Base-by-base conservation (phyloP, 2,329 filamentous ascomycete species). In the Diaporthe australafricana region DNA sequence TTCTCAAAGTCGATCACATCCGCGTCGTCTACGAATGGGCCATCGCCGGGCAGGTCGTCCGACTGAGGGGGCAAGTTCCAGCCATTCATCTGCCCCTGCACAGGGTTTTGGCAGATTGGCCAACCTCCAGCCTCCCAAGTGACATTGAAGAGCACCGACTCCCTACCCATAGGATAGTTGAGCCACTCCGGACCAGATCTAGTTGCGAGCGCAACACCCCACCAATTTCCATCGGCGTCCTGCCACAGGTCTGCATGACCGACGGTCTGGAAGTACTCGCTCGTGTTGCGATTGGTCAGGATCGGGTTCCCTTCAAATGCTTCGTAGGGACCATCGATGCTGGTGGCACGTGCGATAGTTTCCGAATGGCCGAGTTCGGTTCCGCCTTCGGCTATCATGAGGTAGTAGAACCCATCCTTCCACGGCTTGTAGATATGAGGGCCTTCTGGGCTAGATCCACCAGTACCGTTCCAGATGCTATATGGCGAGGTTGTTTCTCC, bases 111-210 rank as follows among this genome's bases (percentile, higher is more conserved):
- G 68, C 85, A 74, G 65, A 84, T 52, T 0, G 88, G 88, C 85
- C 87, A 90, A 5, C 84, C 82, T 0, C 82, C 84, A 6, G 82
- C 78, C 0, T 82, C 74, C 88, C 87, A 91, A 0, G 80, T 85
- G 2, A 84, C 86, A 0, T 86, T 82, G 9, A 82, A 83, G 4
- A 89, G 77, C 0, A 88, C 84, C 0, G 86, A 84, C 76, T 90
- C 88, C 12, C 88, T 80, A 1, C 87, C 88, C 87, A 89, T 88
- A 0, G 87, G 86, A 74, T 85, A 88, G 22, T 80, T 79, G 35
- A 77, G 72, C 74, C 79, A 87, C 17, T 79, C 78, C 0, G 84
- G 82, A 0, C 84, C 85, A 25, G 80, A 82, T 2, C 87, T 80
- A 0, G 84, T 86, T 0, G 84, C 80, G 2, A 90, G 78, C 2